phyloP scores from a whole-genome alignment of 768 basidiomycete species.

The Psilocybe subaeruginosa region DNA sequence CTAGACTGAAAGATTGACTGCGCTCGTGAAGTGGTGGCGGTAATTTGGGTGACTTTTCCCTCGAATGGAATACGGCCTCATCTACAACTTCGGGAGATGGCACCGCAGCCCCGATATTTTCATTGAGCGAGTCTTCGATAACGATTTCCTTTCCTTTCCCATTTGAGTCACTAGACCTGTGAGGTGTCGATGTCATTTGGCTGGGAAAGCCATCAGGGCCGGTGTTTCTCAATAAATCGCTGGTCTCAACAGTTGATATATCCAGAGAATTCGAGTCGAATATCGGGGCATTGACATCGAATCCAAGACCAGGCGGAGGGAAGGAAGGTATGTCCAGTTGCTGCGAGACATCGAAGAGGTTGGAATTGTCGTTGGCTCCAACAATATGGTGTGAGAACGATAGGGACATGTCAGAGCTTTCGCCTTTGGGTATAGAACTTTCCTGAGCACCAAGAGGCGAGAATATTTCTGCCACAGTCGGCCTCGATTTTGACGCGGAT shows the following conservation, averaged over 20 bases:
- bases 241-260: conserved; percentile 34
- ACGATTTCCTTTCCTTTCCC: conserved; percentile 42
- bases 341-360: conserved; percentile 62
- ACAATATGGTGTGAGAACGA: conserved; percentile 36
- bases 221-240: conserved; percentile 22
- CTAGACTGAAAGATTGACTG: conserved; percentile 71
- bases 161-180: conserved; percentile 31
- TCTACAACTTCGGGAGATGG: conserved; percentile 32
- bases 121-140: conserved; percentile 18
- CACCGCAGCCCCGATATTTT: conserved; percentile 17
- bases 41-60: conserved; percentile 40
- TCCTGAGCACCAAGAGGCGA: conserved; percentile 37
- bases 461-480: conserved; percentile 54
- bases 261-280: conserved; percentile 39
- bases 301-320: conserved; percentile 44
- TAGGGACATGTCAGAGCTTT: conserved; percentile 26
- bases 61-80: conserved; percentile 48
- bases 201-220: conserved; percentile 20
- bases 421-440: conserved; percentile 15
- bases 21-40: conserved; percentile 50
- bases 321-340: conserved; percentile 55
- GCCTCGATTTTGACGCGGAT: conserved; percentile 40
- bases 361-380: conserved; percentile 44
- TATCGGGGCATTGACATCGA: conserved; percentile 39
- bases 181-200: conserved; percentile 49